Evolutionary conservation across 2,329 filamentous ascomycete species (phyloP), one percentile per base, ranked within the genome.

Genomic region (Alternaria arborescens): DNA sequence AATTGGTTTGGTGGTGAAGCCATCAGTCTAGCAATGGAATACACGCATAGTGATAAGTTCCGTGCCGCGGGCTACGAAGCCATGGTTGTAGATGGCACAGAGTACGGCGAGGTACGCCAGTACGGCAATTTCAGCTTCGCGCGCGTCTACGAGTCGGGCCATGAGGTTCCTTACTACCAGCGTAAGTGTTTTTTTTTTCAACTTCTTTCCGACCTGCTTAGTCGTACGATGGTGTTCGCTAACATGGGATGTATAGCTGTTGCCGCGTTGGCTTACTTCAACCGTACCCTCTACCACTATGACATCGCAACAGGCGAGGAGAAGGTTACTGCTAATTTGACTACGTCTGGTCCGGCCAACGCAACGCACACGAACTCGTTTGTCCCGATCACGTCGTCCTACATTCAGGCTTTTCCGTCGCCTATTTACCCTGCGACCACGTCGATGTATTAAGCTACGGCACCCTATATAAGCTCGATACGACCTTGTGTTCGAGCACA

Each of bases 161-260:
- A 82, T 48, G 74, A 78, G 55, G 71, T 80, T n/a, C 78, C 78
- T 1, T 80, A 72, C 64, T 81, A 81, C 60, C 80, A 81, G 62
- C 78, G 68, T 71, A 44, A 62, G 65, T 64, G 10, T 3, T 5
- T 26, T 5, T 36, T 11, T 8, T 14, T 12, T 14, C 22, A 22
- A 10, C 8, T 16, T 43, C 12, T 0, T 28, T 16, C 14, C 12
- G 20, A 11, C 2, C 12, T 4, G 30, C 16, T 18, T 36, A 8
- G 20, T 0, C 30, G 30, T 16, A 48, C 2, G 0, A 48, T 55
- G 40, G 3, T 5, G 4, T 18, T 41, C 20, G 20, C 22, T 22
- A 22, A 18, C 8, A 5, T 22, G 26, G n/a, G 10, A 22, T 4
- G 24, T 22, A 22, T 14, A 69, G 67, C 67, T 16, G 55, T 74